These are phyloP conservation scores for Capsicum chinense DNA, from an alignment of 257 asterid species.

Conservation along the genomic window DNA sequence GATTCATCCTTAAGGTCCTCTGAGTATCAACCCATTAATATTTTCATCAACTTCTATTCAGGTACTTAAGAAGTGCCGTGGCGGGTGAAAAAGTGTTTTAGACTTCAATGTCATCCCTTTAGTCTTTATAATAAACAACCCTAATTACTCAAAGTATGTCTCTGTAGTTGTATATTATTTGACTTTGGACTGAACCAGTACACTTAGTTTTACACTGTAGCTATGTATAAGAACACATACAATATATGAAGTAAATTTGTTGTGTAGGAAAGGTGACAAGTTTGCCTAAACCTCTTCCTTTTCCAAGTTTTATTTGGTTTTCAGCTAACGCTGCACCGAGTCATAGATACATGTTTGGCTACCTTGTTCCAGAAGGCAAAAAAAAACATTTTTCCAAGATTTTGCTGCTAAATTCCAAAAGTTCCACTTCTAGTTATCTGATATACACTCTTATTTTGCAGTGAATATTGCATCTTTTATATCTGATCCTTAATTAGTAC, in stretches of 20 bases:
- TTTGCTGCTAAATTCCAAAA: neutral
- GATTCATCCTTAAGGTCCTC: too few species aligned
- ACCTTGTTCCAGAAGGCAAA: too few species aligned
- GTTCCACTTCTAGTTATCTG: neutral
- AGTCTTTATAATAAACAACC: neutral
- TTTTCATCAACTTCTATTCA: neutral
- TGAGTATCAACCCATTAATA: neutral
- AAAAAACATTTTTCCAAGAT: too few species aligned
- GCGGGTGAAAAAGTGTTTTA: neutral
- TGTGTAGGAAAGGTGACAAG: neutral
- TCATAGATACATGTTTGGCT: too few species aligned
- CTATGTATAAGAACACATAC: neutral
- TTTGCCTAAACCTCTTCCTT: too few species aligned
- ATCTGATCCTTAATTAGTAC: neutral
- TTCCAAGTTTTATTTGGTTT: too few species aligned
- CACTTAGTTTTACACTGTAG: neutral
- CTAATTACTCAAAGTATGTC: neutral
- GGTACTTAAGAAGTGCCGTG: neutral
- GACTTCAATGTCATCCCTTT: neutral
- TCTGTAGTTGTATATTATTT: neutral
- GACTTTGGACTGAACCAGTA: slow-evolving; percentile 14
- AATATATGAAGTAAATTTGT: neutral
- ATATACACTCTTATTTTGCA: slow-evolving; percentile 4
- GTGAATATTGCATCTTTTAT: slow-evolving; percentile 13
- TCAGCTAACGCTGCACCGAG: too few species aligned